Conservation (phyloP, 306 rosid genomes). For the Corylus heterophylla region DNA sequence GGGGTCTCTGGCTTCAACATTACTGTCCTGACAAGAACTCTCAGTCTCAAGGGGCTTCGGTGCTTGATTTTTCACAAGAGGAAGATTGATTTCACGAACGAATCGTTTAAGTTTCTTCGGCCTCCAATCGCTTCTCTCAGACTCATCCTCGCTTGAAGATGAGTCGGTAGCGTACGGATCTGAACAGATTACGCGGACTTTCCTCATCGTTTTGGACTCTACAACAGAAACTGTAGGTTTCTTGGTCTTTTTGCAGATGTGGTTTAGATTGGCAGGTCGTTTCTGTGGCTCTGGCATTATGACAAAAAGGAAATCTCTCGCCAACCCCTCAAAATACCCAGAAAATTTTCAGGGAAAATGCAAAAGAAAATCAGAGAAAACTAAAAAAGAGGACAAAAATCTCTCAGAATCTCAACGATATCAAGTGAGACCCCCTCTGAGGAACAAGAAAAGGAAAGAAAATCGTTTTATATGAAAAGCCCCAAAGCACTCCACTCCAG, state of each 20-base stretch:
- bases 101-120: slow-evolving; percentile 25
- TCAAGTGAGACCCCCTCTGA: slow-evolving; percentile 68
- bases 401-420: slow-evolving; percentile 25
- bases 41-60: slow-evolving; percentile 19
- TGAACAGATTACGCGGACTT: slow-evolving; percentile 49
- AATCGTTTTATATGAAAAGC: slow-evolving; percentile 62
- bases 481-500: slow-evolving; percentile 62
- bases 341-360: not conserved
- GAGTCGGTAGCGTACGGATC: slow-evolving; percentile 84
- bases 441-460: slow-evolving; percentile 54
- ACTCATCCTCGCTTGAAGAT: slow-evolving; percentile 72
- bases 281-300: slow-evolving; percentile 42
- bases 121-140: not conserved
- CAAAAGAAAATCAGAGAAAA: not conserved
- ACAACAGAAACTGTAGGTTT: not conserved
- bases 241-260: slow-evolving; percentile 22
- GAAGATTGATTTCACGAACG: slow-evolving; percentile 41
- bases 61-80: not conserved
- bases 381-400: not conserved
- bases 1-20: slow-evolving; percentile 27
- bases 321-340: slow-evolving; percentile 38
- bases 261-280: slow-evolving; percentile 9
- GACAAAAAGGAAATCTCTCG: slow-evolving; percentile 31
- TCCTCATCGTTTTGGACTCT: slow-evolving; percentile 39
- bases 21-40: slow-evolving; percentile 40